Conservation (phyloP, 495 filamentous ascomycete species). For the Tuber brumale region DNA sequence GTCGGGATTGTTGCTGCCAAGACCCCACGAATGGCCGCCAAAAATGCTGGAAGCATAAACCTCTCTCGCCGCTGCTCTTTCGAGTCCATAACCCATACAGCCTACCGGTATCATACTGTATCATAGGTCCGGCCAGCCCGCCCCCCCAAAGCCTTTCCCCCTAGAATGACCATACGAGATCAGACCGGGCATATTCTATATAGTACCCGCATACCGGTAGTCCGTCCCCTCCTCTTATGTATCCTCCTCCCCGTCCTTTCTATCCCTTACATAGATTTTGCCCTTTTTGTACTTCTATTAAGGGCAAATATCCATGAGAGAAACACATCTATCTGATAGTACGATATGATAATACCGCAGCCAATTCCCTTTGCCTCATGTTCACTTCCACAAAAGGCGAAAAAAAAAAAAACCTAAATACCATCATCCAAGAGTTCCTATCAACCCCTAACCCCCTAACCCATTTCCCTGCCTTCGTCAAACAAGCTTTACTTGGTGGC, state of each 20-base stretch:
- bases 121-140: background rate
- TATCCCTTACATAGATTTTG: background rate
- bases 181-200: background rate
- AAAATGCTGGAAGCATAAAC: background rate
- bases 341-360: background rate
- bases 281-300: background rate
- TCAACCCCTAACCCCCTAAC: background rate
- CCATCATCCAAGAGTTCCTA: background rate
- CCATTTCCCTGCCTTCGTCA: background rate
- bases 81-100: background rate
- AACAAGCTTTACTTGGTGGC: background rate
- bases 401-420: background rate
- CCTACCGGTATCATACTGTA: background rate
- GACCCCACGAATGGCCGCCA: background rate
- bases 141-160: background rate
- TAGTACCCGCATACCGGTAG: background rate
- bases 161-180: background rate
- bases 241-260: background rate
- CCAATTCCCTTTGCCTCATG: background rate
- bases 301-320: background rate
- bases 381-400: background rate
- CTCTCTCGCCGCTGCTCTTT: background rate
- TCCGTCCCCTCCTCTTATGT: background rate
- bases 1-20: slow-evolving; percentile 1
- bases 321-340: slow-evolving; percentile 1